phyloP scores from a whole-genome alignment of 1,284 basidiomycete genomes.

The Cutaneotrichosporon curvatum region DNA sequence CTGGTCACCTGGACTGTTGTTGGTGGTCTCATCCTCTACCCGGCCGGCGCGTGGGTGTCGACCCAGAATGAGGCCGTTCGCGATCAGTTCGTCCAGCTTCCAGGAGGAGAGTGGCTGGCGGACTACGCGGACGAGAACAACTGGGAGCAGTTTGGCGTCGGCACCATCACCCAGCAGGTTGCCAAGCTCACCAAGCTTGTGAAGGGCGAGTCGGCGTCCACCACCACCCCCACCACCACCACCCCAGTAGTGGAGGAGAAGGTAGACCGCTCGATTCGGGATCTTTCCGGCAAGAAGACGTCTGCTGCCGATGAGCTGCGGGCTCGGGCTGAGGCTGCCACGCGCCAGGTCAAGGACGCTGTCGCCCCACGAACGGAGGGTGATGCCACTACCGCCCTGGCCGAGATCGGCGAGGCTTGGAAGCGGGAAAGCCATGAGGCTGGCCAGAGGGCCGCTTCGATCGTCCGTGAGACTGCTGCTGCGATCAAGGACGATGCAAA shows the following conservation, averaged over 20 bases:
- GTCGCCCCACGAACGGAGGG: constrained; percentile 29
- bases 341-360: constrained; percentile 3
- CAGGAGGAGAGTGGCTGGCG: constrained; percentile 61
- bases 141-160: constrained; percentile 56
- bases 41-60: constrained; percentile 44
- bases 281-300: too few species aligned
- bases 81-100: constrained; percentile 52
- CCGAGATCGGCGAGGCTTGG: constrained; percentile 2
- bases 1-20: constrained; percentile 46
- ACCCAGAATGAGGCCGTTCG: constrained; percentile 47
- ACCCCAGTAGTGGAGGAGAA: too few species aligned
- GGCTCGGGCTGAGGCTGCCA: too few species aligned
- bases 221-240: too few species aligned
- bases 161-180: constrained; percentile 56
- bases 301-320: too few species aligned
- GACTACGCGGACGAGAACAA: constrained; percentile 70
- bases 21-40: constrained; percentile 47
- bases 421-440: background rate
- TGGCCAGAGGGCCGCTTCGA: constrained; percentile 1
- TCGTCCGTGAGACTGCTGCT: constrained; percentile 15
- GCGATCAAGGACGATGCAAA: constrained; percentile 16
- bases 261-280: too few species aligned
- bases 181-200: constrained; percentile 35
- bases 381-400: constrained; percentile 14
- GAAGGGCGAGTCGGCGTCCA: too few species aligned